A percentile compares a stretch with the other conserved stretches of the same genome.
These are phyloP conservation scores for Agrostemma githago DNA, from an alignment of 148 eudicot species.

Conservation along the genomic window DNA sequence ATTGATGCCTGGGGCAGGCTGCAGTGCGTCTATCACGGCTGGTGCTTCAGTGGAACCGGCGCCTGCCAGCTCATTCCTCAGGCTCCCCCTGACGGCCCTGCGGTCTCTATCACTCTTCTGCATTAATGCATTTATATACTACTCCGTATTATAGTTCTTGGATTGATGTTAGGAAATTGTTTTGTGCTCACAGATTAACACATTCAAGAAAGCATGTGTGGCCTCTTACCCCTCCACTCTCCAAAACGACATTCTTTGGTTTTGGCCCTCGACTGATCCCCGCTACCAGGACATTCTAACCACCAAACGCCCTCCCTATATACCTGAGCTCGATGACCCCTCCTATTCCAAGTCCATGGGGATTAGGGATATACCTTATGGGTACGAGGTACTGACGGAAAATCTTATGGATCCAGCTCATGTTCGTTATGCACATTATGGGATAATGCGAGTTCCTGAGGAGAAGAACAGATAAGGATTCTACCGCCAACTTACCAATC, in stretches of 20 bases:
- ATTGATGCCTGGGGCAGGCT: conserved; percentile 80
- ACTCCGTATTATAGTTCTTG: too few relatives aligned
- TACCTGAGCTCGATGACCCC: conserved; percentile 75
- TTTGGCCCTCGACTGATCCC: conserved; percentile 76
- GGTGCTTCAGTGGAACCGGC: conserved; percentile 74
- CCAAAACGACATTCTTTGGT: conserved; percentile 80
- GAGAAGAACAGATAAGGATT: conserved; percentile 28
- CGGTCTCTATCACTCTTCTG: conserved; percentile 25
- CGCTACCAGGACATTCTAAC: conserved; percentile 39
- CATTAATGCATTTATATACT: neutral
- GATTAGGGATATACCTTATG: conserved; percentile 65
- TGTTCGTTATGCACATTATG: conserved; percentile 86
- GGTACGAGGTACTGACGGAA: conserved; percentile 83
- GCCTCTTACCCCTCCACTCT: conserved; percentile 62
- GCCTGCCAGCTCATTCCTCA: conserved; percentile 70
- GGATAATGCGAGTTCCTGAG: conserved; percentile 43
- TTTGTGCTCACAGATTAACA: conserved; percentile 46
- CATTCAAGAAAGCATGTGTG: conserved; percentile 67
- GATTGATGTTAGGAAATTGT: too few relatives aligned
- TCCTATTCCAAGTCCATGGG: conserved; percentile 48
- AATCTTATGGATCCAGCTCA: conserved; percentile 98
- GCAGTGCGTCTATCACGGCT: conserved; percentile 87
- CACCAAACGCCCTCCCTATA: conserved; percentile 51
- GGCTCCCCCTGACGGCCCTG: conserved; percentile 70
- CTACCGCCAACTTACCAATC: neutral